Evolutionary conservation across 1,284 basidiomycete species (phyloP), one percentile per base, ranked within the genome.

Genomic region (Singerocomus inundabilis): DNA sequence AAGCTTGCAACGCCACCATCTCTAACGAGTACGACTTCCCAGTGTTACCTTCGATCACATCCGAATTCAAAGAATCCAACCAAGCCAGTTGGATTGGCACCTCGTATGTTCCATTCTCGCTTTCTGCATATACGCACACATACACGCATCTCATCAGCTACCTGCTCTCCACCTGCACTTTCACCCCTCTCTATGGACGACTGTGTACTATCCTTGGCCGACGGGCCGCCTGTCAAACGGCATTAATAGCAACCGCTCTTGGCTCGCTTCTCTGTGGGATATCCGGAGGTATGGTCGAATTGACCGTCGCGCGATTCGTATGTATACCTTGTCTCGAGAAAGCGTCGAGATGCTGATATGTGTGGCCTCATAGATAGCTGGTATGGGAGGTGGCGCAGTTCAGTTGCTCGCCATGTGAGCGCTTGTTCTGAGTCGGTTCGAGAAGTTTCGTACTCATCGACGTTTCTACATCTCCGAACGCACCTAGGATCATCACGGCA

Each of bases 61-160:
- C 58, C 10, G 52, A 59, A 43, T 59, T 59, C 46, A 53, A 49
- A 21, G 57, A 29, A 18, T 59, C 59, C 12, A 61, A 59, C 26
- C 57, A 58, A 48, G 55, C 60, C 15, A 60, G 57, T 38, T 59
- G 58, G 58, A 55, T 59, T 5, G 58, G 60, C 24, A 60, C 60
- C 2, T 51, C 60, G 60, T 60, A 44, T 12, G 57, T 49, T 43
- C 24, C 5, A 8, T 2, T 1, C 12, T 24, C 30, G 11, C 7
- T 16, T 5, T 18, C 13, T 3, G 1, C 26, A 2, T n/a, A 24
- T 6, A 31, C 2, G 3, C 13, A n/a, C 12, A 1, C 29, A 28
- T 24, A 15, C 6, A 6, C n/a, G 33, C 4, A 4, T 10, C 8
- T 12, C 5, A 0, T 37, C 24, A 59, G 57, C 5, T 60, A 59